Conservation (phyloP, 768 basidiomycete species). For the Xerocomellus chrysenteron region DNA sequence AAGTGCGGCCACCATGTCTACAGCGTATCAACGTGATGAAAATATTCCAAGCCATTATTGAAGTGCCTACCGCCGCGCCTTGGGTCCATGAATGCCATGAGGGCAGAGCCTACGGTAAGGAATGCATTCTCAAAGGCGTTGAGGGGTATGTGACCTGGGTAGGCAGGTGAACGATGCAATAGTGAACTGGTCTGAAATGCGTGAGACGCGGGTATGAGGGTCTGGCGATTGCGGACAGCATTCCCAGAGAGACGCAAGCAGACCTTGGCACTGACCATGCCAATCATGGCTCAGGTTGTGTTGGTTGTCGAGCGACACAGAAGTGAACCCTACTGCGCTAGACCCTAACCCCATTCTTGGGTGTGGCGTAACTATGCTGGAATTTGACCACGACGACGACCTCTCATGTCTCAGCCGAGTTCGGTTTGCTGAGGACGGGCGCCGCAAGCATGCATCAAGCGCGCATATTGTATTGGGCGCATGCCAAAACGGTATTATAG, state of each 20-base stretch:
- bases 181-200: slow-evolving; percentile 11
- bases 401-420: neutral
- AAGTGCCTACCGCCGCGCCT: slow-evolving; percentile 71
- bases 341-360: slow-evolving; percentile 22
- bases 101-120: slow-evolving; percentile 80
- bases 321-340: too few species aligned
- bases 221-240: neutral
- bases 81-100: slow-evolving; percentile 80
- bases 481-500: slow-evolving; percentile 4
- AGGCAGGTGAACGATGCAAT: slow-evolving; percentile 43
- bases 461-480: neutral
- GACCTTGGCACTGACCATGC: neutral
- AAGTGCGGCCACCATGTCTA: slow-evolving; percentile 94
- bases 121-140: slow-evolving; percentile 81
- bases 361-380: neutral
- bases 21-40: neutral
- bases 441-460: neutral
- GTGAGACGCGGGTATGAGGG: slow-evolving; percentile 6
- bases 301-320: neutral
- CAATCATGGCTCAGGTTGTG: neutral
- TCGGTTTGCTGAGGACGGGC: neutral
- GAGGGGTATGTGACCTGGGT: slow-evolving; percentile 80
- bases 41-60: neutral
- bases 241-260: neutral
- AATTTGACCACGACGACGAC: neutral